These are phyloP conservation scores for Hygrocybe coccinea DNA, from an alignment of 768 basidiomycete genomes.

Conservation along the genomic window DNA sequence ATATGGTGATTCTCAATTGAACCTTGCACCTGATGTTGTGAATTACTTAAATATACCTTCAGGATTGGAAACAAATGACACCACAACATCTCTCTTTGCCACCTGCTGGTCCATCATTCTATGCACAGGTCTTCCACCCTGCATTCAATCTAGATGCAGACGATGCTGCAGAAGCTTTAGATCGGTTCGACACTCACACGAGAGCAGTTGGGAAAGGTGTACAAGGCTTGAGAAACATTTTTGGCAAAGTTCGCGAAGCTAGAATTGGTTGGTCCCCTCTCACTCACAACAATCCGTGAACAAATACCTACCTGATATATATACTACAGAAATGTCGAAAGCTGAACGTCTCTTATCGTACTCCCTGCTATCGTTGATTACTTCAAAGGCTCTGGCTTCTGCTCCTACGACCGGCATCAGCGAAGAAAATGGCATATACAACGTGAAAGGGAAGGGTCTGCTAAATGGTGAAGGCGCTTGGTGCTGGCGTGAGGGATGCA, in stretches of 20 bases:
- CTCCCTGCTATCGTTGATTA: constrained; percentile 69
- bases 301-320: not conserved
- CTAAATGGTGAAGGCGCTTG: constrained; percentile 72
- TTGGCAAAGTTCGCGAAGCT: constrained; percentile 58
- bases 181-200: constrained; percentile 62
- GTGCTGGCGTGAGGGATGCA: constrained; percentile 81
- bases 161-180: constrained; percentile 56
- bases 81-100: constrained; percentile 57
- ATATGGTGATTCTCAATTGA: constrained; percentile 48
- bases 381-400: constrained; percentile 55
- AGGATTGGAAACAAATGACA: constrained; percentile 71
- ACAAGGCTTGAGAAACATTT: constrained; percentile 58
- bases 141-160: constrained; percentile 77
- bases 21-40: not conserved
- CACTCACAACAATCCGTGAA: not conserved
- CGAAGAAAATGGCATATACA: constrained; percentile 44
- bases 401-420: constrained; percentile 43
- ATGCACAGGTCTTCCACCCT: constrained; percentile 76
- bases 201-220: constrained; percentile 65
- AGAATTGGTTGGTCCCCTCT: constrained; percentile 48
- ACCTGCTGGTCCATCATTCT: constrained; percentile 71
- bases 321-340: constrained; percentile 65
- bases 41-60: constrained; percentile 4
- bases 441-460: constrained; percentile 46
- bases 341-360: constrained; percentile 71